Conservation (phyloP, 1,284 basidiomycete genomes). For the Mrakiaceae sp. region DNA sequence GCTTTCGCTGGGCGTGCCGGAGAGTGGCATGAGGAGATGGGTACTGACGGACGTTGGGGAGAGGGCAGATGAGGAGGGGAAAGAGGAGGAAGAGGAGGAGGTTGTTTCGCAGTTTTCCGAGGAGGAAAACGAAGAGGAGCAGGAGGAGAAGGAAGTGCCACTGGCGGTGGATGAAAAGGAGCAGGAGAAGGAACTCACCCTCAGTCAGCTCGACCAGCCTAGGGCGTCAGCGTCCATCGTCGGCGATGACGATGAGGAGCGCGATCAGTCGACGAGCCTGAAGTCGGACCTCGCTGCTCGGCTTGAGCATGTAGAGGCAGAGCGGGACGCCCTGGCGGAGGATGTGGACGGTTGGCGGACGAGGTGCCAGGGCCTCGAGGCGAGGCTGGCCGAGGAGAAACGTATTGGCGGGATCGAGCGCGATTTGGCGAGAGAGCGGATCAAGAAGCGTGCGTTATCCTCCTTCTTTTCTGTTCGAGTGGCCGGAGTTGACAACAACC, state of each 20-base stretch:
- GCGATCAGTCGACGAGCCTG: neutral
- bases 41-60: conserved; percentile 12
- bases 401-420: conserved; percentile 12
- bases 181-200: neutral
- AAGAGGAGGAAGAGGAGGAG: neutral
- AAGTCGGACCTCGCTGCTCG: neutral
- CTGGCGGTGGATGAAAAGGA: neutral
- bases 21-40: neutral
- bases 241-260: neutral
- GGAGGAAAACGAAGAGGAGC: neutral
- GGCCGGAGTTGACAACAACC: neutral
- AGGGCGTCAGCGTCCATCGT: no score
- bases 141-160: neutral
- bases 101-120: neutral
- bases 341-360: conserved; percentile 16
- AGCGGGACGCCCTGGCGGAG: conserved; percentile 12
- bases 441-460: conserved; percentile 9
- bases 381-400: conserved; percentile 13
- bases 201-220: no score
- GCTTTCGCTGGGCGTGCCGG: neutral
- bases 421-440: conserved; percentile 14
- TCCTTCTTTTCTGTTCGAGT: neutral
- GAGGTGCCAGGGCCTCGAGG: conserved; percentile 10
- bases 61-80: neutral
- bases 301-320: neutral